These are phyloP conservation scores for Pythium rishiriense DNA, from an alignment of 352 stramenopile species.

Conservation along the genomic window DNA sequence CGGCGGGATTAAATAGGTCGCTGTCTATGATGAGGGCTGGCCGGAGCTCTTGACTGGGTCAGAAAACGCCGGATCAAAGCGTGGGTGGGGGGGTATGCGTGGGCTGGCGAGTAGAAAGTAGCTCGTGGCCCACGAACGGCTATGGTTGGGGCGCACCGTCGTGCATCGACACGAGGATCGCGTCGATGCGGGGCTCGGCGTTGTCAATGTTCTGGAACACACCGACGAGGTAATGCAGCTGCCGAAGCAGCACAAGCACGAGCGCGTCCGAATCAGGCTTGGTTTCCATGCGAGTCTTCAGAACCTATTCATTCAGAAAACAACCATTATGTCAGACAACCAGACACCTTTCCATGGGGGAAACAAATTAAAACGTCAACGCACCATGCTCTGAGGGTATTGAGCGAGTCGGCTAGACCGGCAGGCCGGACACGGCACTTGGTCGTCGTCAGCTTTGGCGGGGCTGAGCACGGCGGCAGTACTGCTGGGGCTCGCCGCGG, in stretches of 20 bases:
- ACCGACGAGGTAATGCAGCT: constrained; percentile 73
- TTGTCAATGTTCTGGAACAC: constrained; percentile 75
- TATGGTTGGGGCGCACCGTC: constrained; percentile 10
- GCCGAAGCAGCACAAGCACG: constrained; percentile 57
- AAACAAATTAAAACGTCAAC: constrained; percentile 12
- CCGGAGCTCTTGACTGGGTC: neutral
- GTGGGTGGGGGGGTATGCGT: too few species aligned
- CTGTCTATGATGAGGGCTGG: constrained; percentile 11
- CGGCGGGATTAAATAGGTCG: constrained; percentile 13
- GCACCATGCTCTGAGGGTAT: constrained; percentile 56
- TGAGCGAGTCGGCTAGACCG: constrained; percentile 50
- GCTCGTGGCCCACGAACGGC: too few species aligned
- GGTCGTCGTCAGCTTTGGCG: constrained; percentile 1
- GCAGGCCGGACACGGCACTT: constrained; percentile 26
- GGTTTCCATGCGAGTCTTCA: constrained; percentile 49
- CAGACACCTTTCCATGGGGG: too few species aligned
- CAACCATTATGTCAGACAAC: too few species aligned
- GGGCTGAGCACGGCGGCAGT: neutral
- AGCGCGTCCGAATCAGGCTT: constrained; percentile 29
- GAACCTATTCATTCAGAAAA: constrained; percentile 32
- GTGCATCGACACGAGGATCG: constrained; percentile 54
- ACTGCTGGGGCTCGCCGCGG: constrained; percentile 12
- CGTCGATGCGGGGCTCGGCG: constrained; percentile 56
- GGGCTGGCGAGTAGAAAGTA: too few species aligned
- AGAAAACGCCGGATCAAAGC: too few species aligned